phyloP scores from a whole-genome alignment of 257 asterid species.

The Coffea canephora region DNA sequence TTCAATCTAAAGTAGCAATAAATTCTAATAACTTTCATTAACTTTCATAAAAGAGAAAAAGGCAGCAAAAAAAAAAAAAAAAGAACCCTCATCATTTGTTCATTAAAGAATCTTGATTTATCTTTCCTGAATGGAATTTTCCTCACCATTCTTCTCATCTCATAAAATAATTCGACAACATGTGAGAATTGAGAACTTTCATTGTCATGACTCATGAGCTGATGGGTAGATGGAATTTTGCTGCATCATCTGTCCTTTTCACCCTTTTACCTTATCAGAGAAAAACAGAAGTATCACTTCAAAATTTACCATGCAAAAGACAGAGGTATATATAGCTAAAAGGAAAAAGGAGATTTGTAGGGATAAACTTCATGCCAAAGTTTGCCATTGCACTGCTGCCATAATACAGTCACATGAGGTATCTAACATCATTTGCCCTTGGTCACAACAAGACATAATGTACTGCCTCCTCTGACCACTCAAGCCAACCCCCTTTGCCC shows the following conservation, averaged over 20 bases:
- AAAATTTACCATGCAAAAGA: background rate
- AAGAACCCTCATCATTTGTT: too few species aligned
- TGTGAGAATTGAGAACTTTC: background rate
- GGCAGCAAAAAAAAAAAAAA: too few species aligned
- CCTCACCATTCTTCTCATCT: too few species aligned
- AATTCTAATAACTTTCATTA: too few species aligned
- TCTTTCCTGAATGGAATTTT: too few species aligned
- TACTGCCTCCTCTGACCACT: conserved; percentile 18
- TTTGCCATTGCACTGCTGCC: conserved; percentile 12
- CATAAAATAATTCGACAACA: too few species aligned
- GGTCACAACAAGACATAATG: conserved; percentile 57
- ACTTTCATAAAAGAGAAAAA: too few species aligned
- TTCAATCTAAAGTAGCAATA: too few species aligned
- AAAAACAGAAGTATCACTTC: background rate
- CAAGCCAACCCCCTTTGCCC: conserved; percentile 12
- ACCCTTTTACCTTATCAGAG: background rate
- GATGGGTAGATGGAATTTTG: background rate
- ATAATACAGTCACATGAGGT: conserved; percentile 33
- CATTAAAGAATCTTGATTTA: too few species aligned
- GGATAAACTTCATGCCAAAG: conserved; percentile 15
- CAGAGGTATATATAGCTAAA: background rate
- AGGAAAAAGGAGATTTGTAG: background rate
- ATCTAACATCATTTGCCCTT: conserved; percentile 38
- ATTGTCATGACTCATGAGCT: too few species aligned
- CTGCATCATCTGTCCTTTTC: background rate